A percentile compares a stretch with the other conserved stretches of the same genome.
Evolutionary conservation across 2,329 filamentous ascomycete genomes (phyloP).

Genomic region (Boeremia lycopersici): DNA sequence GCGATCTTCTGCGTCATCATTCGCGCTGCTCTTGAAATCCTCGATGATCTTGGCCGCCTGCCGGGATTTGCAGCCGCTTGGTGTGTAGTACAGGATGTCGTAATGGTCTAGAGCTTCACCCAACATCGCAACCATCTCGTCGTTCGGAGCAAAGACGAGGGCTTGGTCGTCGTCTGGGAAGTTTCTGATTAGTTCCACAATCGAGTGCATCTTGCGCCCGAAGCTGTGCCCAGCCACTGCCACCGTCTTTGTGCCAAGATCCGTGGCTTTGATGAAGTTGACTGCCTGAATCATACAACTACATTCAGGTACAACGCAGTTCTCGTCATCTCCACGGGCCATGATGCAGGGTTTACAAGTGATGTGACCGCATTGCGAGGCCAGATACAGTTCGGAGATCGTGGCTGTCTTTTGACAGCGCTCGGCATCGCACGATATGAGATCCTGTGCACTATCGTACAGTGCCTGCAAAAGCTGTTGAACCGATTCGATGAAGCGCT

Average conservation of each 20-base stretch:
- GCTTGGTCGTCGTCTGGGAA: slow-evolving; percentile 50
- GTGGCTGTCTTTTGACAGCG: slow-evolving; percentile 18
- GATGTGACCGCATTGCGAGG: slow-evolving; percentile 36
- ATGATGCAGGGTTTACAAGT: slow-evolving; percentile 32
- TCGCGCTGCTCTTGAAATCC: slow-evolving; percentile 34
- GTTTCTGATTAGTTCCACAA: slow-evolving; percentile 38
- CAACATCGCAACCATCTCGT: slow-evolving; percentile 24
- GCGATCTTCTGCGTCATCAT: slow-evolving; percentile 22
- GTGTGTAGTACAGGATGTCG: slow-evolving; percentile 24
- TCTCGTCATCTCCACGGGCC: slow-evolving; percentile 26
- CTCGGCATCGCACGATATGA: slow-evolving; percentile 23
- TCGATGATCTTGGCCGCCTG: slow-evolving; percentile 28
- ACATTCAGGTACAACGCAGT: slow-evolving; percentile 31
- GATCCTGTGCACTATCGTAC: not conserved
- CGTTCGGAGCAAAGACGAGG: slow-evolving; percentile 35
- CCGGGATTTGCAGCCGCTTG: slow-evolving; percentile 14
- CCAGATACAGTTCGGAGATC: slow-evolving; percentile 20
- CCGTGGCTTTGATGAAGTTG: slow-evolving; percentile 30
- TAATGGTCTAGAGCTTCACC: slow-evolving; percentile 24
- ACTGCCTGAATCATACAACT: slow-evolving; percentile 20
- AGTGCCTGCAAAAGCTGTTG: slow-evolving; percentile 14
- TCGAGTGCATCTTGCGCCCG: slow-evolving; percentile 34
- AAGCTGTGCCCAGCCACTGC: slow-evolving; percentile 34
- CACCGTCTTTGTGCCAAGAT: slow-evolving; percentile 23
- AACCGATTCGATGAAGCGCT: slow-evolving; percentile 32